Evolutionary conservation across 306 rosid genomes (phyloP), one percentile per base, ranked within the genome.

Genomic region (Clitoria ternatea): DNA sequence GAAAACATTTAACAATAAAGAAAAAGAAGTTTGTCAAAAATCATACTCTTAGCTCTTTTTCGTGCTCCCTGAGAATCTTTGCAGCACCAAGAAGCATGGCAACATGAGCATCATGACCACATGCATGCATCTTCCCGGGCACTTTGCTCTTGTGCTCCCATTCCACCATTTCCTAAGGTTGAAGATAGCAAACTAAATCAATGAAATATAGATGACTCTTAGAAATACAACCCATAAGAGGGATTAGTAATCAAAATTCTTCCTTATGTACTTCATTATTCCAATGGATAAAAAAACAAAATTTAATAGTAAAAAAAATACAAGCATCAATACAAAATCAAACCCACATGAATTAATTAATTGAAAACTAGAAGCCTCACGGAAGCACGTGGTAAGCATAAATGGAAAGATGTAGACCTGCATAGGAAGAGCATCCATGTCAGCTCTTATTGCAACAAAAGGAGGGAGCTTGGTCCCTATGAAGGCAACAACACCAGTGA

Each of bases 31-130:
- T 6, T 18, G 20, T 61, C 9, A 37, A 59, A 17, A 52, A 36
- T 47, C 61, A 19, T 77, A 90, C 97, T 56, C 32, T 71, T 43
- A 88, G 69, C 24, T 82, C 74, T n/a, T 77, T 66, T 24, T 76
- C 83, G 70, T 84, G 87, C 17, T 78, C 79, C 66, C 85, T 82
- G 79, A 90, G 96, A 42, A 90, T 81, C 82, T 75, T 90, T 24
- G 96, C 96, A 48, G 96, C 97, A 53, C 97, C 98, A n/a, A 93
- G 90, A 79, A 90, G 96, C 96, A 93, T 90, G 54, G 96, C 80
- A 70, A 90, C 88, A 85, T 93, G 98, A 47, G 92, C 93, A 81
- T 93, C 98, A 63, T 93, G 97, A 11, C 98, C 98, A 36, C 98
- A 93, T 9, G 84, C 98, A 63, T 93, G 98, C 98, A 93, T 93